A percentile compares a stretch with the other conserved stretches of the same genome.
Evolutionary conservation across 2,329 filamentous ascomycete species (phyloP).

Genomic region (Decorospora gaudefroyi): DNA sequence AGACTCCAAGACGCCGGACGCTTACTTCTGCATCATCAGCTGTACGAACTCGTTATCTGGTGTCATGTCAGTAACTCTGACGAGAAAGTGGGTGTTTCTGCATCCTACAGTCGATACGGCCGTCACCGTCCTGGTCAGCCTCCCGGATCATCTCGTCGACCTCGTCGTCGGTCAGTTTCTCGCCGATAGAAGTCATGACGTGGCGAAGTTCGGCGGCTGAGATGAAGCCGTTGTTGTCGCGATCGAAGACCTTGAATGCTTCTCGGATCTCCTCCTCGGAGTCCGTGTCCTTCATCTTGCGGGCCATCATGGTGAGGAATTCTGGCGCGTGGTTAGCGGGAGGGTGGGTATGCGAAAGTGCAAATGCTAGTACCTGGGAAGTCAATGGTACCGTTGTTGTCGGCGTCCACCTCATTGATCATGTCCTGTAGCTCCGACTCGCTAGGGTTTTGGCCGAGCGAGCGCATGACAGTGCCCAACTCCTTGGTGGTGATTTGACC

Average conservation of each 20-base stretch:
- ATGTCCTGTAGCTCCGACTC: conserved; percentile 67
- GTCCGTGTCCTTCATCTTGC: conserved; percentile 65
- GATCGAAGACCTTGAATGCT: conserved; percentile 69
- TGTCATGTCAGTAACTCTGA: conserved; percentile 16
- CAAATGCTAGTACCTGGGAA: conserved; percentile 57
- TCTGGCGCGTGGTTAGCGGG: conserved; percentile 48
- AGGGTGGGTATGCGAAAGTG: not conserved
- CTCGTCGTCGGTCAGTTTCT: conserved; percentile 66
- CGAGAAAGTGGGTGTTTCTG: not conserved
- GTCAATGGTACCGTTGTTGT: conserved; percentile 68
- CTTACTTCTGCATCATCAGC: conserved; percentile 61
- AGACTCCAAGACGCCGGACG: conserved; percentile 23
- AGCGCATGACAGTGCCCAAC: conserved; percentile 66
- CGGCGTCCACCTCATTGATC: conserved; percentile 68
- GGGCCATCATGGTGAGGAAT: conserved; percentile 69
- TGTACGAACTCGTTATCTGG: conserved; percentile 62
- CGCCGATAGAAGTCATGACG: conserved; percentile 67
- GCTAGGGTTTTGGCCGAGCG: conserved; percentile 65
- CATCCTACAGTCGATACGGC: conserved; percentile 64
- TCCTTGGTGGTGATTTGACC: conserved; percentile 68
- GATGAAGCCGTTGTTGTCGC: conserved; percentile 68
- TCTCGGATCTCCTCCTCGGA: conserved; percentile 67
- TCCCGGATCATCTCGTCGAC: conserved; percentile 69
- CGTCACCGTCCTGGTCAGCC: conserved; percentile 67
- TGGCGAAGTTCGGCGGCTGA: conserved; percentile 64